phyloP scores from a whole-genome alignment of 2,329 filamentous ascomycete species.

The Hymenoscyphus repandus region DNA sequence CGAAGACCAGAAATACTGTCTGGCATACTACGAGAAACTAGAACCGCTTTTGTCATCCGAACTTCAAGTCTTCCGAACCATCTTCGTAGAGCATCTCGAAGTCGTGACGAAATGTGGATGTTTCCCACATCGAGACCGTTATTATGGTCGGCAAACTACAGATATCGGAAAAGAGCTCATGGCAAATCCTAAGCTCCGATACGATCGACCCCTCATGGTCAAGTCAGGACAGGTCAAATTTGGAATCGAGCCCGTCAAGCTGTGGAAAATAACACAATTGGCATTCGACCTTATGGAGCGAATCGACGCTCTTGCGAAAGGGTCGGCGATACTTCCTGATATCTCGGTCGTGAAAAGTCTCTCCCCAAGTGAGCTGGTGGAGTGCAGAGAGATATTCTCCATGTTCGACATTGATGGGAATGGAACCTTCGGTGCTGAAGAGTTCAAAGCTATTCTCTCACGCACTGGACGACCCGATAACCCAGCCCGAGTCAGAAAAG shows the following conservation, averaged over 20 bases:
- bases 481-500: conserved; percentile 4
- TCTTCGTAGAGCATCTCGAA: conserved; percentile 6
- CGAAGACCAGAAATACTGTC: background rate
- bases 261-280: conserved; percentile 6
- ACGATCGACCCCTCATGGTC: conserved; percentile 6
- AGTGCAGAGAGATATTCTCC: conserved; percentile 8
- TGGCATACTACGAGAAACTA: conserved; percentile 6
- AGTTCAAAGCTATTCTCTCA: conserved; percentile 2
- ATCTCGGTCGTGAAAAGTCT: background rate
- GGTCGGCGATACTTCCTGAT: background rate
- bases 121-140: conserved; percentile 9
- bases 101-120: background rate
- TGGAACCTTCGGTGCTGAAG: conserved; percentile 5
- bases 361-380: conserved; percentile 2
- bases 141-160: conserved; percentile 8
- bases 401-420: conserved; percentile 12
- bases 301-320: conserved; percentile 7
- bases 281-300: conserved; percentile 9
- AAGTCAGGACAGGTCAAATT: conserved; percentile 9
- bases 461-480: background rate
- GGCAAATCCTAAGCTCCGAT: conserved; percentile 9
- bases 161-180: conserved; percentile 5
- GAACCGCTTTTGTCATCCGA: conserved; percentile 6
- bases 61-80: conserved; percentile 7
- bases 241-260: conserved; percentile 8